Conservation (phyloP, 129 eudicot genomes). For the Tagetes patula region DNA sequence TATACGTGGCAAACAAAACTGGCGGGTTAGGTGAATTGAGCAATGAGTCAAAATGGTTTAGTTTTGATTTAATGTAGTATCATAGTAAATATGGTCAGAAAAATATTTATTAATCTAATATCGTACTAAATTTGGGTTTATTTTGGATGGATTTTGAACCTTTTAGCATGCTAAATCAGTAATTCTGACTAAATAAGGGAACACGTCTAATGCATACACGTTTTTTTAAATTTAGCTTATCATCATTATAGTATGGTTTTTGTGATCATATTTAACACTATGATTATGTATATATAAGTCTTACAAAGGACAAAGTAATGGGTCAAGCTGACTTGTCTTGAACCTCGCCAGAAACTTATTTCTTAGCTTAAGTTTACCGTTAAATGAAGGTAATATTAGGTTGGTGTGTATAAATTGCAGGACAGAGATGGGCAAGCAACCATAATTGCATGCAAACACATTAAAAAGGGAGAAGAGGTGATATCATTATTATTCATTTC, state of each 20-base stretch:
- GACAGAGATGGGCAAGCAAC: slow-evolving; percentile 92
- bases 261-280: not conserved
- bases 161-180: not conserved
- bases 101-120: not conserved
- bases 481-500: slow-evolving; percentile 1
- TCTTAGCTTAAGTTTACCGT: not conserved
- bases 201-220: not conserved
- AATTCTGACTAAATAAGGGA: not conserved
- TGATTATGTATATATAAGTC: not conserved
- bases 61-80: not conserved
- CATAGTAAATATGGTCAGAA: not conserved
- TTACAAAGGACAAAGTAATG: not conserved
- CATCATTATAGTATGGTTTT: not conserved
- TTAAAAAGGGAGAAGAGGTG: slow-evolving; percentile 82
- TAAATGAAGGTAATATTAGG: not conserved
- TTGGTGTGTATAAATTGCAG: slow-evolving; percentile 38
- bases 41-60: not conserved
- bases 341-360: not conserved
- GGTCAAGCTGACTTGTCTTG: not conserved
- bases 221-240: not conserved
- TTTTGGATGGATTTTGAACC: slow-evolving; percentile 3
- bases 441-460: slow-evolving; percentile 58
- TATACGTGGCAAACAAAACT: not conserved
- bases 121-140: not conserved
- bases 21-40: not conserved